Conservation (phyloP, 2,329 filamentous ascomycete species). For the Elsinoe batatas region DNA sequence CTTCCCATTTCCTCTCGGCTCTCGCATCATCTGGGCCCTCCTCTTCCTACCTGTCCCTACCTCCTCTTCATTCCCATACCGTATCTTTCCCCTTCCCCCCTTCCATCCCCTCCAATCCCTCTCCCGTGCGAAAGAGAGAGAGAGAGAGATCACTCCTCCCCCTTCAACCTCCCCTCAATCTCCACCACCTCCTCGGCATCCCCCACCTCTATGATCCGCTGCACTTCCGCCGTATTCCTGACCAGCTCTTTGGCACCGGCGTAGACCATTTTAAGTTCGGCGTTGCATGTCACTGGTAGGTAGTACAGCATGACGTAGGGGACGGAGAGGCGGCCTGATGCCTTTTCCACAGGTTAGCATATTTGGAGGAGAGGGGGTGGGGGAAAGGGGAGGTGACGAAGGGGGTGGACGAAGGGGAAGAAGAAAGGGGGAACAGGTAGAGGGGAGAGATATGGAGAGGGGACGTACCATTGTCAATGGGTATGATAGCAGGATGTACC, state of each 20-base stretch:
- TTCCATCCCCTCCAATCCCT: constrained; percentile 45
- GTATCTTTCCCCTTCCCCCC: not conserved
- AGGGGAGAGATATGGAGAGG: not conserved
- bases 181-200: constrained; percentile 70
- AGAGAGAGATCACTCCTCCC: constrained; percentile 24
- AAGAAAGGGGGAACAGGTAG: not conserved
- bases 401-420: not conserved
- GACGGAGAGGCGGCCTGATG: constrained; percentile 55
- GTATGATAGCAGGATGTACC: constrained; percentile 84
- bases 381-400: not conserved
- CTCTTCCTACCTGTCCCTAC: not conserved
- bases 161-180: constrained; percentile 58
- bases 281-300: constrained; percentile 83
- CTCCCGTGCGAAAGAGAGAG: too few species aligned
- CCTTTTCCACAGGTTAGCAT: not conserved
- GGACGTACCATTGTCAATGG: constrained; percentile 67
- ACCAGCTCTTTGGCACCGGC: constrained; percentile 93
- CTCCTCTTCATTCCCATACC: not conserved
- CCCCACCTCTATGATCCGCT: constrained; percentile 74
- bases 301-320: constrained; percentile 95
- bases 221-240: constrained; percentile 86
- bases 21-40: not conserved
- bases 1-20: not conserved
- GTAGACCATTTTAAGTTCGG: constrained; percentile 82
- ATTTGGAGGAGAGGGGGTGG: too few species aligned